Base-by-base conservation (phyloP, 2,329 filamentous ascomycete species). In the Cadophora gregata region DNA sequence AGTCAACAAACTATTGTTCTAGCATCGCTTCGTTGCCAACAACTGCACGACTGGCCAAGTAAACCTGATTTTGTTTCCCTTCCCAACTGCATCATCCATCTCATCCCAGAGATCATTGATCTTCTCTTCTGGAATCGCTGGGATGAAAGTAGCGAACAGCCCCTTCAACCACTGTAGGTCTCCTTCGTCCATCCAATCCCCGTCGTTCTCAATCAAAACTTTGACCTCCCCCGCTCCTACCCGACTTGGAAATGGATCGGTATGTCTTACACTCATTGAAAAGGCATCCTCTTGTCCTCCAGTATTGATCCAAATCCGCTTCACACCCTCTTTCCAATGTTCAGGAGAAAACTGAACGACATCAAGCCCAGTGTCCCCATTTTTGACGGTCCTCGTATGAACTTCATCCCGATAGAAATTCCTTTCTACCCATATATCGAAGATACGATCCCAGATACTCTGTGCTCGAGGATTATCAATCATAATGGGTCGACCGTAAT, bases 21-120 rank as follows among this genome's bases (percentile, higher is more conserved):
- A 58, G 6, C 9, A 5, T 16, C 59, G 27, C 29, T 94, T 76
- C 94, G 60, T 63, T 10, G 60, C 64, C 9, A 63, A 27, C 42
- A 66, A 16, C n/a, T 66, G 60, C n/a, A 66, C 55, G 14, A 51
- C 53, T 97, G 55, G 60, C 12, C 47, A 63, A 3, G 25, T 53
- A 42, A 65, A 42, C 24, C 55, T 29, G 21, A 68, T 29, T 29
- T 58, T 42, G 31, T 51, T 45, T 29, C 61, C 60, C 12, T 38
- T 50, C 19, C 59, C 59, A 29, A 62, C 16, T 29, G 36, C 47
- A 21, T 63, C 21, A 31, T 62, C 58, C 38, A 63, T 58, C 25
- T 45, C 16, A 21, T 31, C 36, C 58, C 60, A 67, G 25, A 65
- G 45, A 5, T 48, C 53, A 47, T 16, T 47, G 29, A 58, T 29